Conservation (phyloP, 2,329 filamentous ascomycete species). For the Alternaria solani region DNA sequence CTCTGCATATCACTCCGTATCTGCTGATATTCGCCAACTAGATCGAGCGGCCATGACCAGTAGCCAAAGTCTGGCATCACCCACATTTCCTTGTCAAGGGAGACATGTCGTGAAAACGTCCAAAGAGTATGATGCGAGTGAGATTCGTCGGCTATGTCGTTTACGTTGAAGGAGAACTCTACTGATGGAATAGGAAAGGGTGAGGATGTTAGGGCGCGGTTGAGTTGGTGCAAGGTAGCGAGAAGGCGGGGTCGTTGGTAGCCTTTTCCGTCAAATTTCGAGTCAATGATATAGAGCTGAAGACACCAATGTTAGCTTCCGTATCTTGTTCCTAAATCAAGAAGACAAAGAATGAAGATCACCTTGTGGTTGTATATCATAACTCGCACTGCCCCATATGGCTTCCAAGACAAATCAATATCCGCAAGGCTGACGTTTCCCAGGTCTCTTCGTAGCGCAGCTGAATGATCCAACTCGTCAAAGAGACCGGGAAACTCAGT, state of each 20-base stretch:
- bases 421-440: slow-evolving; percentile 28
- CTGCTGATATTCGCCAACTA: slow-evolving; percentile 26
- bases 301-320: neutral
- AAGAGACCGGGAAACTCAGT: slow-evolving; percentile 32
- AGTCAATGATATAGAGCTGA: slow-evolving; percentile 47
- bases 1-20: slow-evolving; percentile 19
- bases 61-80: slow-evolving; percentile 39
- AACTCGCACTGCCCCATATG: slow-evolving; percentile 30
- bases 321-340: neutral
- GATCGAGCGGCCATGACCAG: slow-evolving; percentile 29
- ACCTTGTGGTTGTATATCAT: slow-evolving; percentile 43
- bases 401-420: slow-evolving; percentile 31
- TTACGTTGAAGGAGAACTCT: slow-evolving; percentile 61
- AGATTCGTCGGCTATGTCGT: slow-evolving; percentile 20
- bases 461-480: slow-evolving; percentile 32
- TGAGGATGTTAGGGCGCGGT: slow-evolving; percentile 50
- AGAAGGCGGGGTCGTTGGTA: slow-evolving; percentile 38
- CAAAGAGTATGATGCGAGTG: slow-evolving; percentile 24
- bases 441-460: slow-evolving; percentile 15
- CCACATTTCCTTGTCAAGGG: slow-evolving; percentile 25
- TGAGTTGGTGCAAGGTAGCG: slow-evolving; percentile 63
- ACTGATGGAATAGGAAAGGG: slow-evolving; percentile 60
- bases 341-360: neutral
- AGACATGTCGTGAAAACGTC: slow-evolving; percentile 22
- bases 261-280: slow-evolving; percentile 26